A percentile compares a stretch with the other conserved stretches of the same genome.
phyloP scores from a whole-genome alignment of 2,329 filamentous ascomycete species.

The Coniochaeta ligniaria region DNA sequence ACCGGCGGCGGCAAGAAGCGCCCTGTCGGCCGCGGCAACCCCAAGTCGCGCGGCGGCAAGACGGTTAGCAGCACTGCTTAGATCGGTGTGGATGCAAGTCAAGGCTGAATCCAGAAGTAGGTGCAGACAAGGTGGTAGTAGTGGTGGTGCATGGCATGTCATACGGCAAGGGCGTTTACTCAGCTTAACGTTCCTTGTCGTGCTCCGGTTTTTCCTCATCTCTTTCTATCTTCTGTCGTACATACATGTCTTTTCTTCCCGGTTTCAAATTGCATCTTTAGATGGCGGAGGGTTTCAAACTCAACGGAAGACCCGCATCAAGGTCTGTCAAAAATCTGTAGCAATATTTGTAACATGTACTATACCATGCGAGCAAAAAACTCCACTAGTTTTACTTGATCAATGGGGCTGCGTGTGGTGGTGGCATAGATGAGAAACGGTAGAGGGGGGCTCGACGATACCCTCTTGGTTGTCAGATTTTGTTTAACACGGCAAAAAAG shows the following conservation, averaged over 20 bases:
- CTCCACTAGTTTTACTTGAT: not conserved
- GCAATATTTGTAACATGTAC: not conserved
- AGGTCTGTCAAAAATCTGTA: not conserved
- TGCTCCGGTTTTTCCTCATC: not conserved
- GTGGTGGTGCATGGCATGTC: not conserved
- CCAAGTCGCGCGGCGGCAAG: constrained; percentile 42
- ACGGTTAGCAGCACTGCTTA: constrained; percentile 5
- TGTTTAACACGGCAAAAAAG: not conserved
- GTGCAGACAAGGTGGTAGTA: not conserved
- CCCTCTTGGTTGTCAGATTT: not conserved
- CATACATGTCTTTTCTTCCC: not conserved
- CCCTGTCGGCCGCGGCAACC: constrained; percentile 44
- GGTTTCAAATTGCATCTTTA: not conserved
- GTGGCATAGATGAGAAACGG: not conserved
- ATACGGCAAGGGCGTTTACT: not conserved
- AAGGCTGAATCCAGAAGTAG: no score
- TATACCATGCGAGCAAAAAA: not conserved
- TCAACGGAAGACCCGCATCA: not conserved
- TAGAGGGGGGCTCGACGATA: not conserved
- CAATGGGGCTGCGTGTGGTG: not conserved
- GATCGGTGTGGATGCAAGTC: no score
- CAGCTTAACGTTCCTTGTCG: not conserved
- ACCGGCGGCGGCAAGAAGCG: constrained; percentile 38
- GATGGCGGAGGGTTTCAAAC: not conserved
- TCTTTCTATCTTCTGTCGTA: not conserved